Evolutionary conservation across 768 basidiomycete genomes (phyloP), one percentile per base, ranked within the genome.

Genomic region (Boletus reticulatus): DNA sequence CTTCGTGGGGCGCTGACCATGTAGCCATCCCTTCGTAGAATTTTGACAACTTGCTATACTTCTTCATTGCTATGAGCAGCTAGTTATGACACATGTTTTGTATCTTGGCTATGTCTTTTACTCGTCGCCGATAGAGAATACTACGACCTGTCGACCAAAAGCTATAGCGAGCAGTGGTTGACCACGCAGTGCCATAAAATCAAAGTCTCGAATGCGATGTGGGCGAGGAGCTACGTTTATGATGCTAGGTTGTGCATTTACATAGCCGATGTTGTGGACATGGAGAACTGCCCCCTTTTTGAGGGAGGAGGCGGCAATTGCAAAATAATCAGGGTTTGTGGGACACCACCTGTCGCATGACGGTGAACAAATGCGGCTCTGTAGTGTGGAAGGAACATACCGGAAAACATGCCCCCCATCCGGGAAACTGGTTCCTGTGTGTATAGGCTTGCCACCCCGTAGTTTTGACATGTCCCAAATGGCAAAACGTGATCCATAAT

Each of bases 401-500:
- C 89, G 79, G 72, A 93, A 92, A 42, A 76, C 73, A 57, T 83
- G 76, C 0, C 83, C 82, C 6, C 88, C 88, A 56, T 89, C 85
- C 31, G 82, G 75, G 57, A 88, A 88, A 63, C 80, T 84, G 51
- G 74, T 72, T 3, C 87, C 87, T 5, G 79, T 78, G n/a, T 80
- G 72, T 59, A 74, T 72, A 1, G 91, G 91, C 59, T 88, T 84
- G 8, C 92, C 91, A 32, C 91, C 91, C 43, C 81, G 78, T 36
- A 91, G 72, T 61, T 81, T 82, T 13, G 82, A 78, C 50, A 89
- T 77, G 65, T 93, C 87, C 92, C 92, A 93, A 19, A 93, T 67
- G 16, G 83, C 79, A 66, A 89, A 91, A 49, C 76, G 78, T n/a
- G 83, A 75, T 10, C 88, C 87, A 65, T 84, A 91, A 20, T 83